These are phyloP conservation scores for Rhizopogon vesiculosus DNA, from an alignment of 768 basidiomycete species.

Conservation along the genomic window DNA sequence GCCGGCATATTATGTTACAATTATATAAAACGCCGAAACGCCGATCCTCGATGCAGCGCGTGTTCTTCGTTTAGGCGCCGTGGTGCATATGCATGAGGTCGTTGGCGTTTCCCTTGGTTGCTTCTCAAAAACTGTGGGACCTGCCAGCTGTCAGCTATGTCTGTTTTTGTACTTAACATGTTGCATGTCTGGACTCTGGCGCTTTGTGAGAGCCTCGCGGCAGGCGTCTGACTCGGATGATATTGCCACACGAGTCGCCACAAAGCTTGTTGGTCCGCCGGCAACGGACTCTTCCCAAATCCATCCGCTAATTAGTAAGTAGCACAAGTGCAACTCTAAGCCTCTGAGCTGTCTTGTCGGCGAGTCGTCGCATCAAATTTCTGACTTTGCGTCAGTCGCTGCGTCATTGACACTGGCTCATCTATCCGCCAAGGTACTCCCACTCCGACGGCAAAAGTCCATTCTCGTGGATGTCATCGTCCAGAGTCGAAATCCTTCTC, in stretches of 20 bases:
- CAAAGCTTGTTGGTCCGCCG: conserved; percentile 4
- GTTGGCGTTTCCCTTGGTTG: not conserved
- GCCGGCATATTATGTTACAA: not conserved
- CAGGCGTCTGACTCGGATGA: conserved; percentile 12
- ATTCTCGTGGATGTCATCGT: conserved; percentile 15
- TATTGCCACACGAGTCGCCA: not conserved
- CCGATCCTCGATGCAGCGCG: not conserved
- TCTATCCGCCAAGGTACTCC: not conserved
- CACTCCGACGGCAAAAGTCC: not conserved
- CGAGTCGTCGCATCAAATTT: not conserved
- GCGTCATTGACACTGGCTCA: not conserved
- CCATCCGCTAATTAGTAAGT: not conserved
- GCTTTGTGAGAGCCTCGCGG: not conserved
- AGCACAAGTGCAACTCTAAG: not conserved
- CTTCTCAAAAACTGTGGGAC: not conserved
- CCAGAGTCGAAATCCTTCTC: conserved; percentile 23
- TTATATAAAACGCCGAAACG: not conserved
- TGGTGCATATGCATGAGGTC: not conserved
- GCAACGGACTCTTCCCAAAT: not conserved
- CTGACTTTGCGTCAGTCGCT: not conserved
- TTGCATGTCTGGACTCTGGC: not conserved
- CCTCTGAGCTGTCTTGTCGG: too few species aligned
- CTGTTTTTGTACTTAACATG: conserved; percentile 16
- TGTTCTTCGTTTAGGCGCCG: too few species aligned
- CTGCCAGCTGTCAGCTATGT: conserved; percentile 14